Conservation (phyloP, 2,329 filamentous ascomycete species). For the Aurifilum marmelostoma region DNA sequence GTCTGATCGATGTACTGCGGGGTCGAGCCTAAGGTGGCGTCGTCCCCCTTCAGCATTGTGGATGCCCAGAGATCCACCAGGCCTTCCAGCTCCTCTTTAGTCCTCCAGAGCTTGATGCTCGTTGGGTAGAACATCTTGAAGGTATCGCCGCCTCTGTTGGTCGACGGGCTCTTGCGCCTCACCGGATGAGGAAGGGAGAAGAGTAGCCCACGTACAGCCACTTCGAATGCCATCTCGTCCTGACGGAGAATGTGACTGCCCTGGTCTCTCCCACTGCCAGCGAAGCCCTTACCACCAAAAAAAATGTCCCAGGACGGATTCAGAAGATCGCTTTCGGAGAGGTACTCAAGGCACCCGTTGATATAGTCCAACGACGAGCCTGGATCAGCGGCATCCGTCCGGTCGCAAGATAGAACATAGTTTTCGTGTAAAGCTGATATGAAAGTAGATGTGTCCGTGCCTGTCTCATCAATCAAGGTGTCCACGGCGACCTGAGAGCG, state of each 20-base stretch:
- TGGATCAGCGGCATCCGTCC: slow-evolving; percentile 51
- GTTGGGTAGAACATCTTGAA: slow-evolving; percentile 93
- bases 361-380: slow-evolving; percentile 74
- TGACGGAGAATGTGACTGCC: slow-evolving; percentile 79
- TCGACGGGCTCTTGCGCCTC: slow-evolving; percentile 59
- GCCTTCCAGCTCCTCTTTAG: slow-evolving; percentile 79
- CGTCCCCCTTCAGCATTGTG: slow-evolving; percentile 61
- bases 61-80: slow-evolving; percentile 71
- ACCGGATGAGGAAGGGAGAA: slow-evolving; percentile 87
- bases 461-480: slow-evolving; percentile 85
- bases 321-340: slow-evolving; percentile 88
- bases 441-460: slow-evolving; percentile 89
- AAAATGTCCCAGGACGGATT: slow-evolving; percentile 72
- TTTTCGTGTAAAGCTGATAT: slow-evolving; percentile 92
- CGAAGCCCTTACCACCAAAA: slow-evolving; percentile 63
- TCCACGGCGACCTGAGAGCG: slow-evolving; percentile 70
- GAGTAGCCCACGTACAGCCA: slow-evolving; percentile 82
- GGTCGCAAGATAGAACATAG: slow-evolving; percentile 81
- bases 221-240: slow-evolving; percentile 92
- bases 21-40: slow-evolving; percentile 26
- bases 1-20: slow-evolving; percentile 38
- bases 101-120: slow-evolving; percentile 80
- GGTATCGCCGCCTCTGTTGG: slow-evolving; percentile 58
- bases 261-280: slow-evolving; percentile 56
- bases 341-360: slow-evolving; percentile 80